Conservation (phyloP, 2,329 filamentous ascomycete genomes). For the Trichocomaceae sp. region DNA sequence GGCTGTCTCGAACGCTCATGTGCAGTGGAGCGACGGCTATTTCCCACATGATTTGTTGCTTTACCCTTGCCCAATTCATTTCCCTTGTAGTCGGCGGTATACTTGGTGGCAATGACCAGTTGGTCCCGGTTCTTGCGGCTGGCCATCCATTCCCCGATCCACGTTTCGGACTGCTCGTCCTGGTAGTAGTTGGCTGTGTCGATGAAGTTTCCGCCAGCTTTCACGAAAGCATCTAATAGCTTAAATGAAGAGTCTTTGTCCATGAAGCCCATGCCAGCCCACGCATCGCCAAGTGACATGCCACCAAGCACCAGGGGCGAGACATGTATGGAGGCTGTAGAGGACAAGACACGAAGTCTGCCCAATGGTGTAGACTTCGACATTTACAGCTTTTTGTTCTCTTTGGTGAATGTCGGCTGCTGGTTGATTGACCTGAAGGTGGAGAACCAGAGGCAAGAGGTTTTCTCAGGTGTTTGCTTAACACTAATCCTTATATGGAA, state of each 20-base stretch:
- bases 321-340: conserved; percentile 59
- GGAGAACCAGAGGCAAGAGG: no score
- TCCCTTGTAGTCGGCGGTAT: conserved; percentile 51
- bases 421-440: background rate
- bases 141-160: conserved; percentile 67
- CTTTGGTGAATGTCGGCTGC: background rate
- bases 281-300: conserved; percentile 35
- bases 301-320: conserved; percentile 50
- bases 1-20: conserved; percentile 38
- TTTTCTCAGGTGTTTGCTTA: no score
- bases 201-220: conserved; percentile 65
- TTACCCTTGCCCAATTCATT: conserved; percentile 36
- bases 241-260: conserved; percentile 55
- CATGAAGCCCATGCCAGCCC: conserved; percentile 57
- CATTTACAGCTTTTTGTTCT: background rate
- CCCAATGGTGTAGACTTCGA: conserved; percentile 44
- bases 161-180: conserved; percentile 55
- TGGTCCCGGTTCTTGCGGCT: conserved; percentile 58
- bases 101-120: conserved; percentile 67
- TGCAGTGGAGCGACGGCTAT: conserved; percentile 39
- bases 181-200: conserved; percentile 67
- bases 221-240: conserved; percentile 61
- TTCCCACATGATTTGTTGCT: conserved; percentile 40
- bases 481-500: no score
- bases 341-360: conserved; percentile 60